Base-by-base conservation (phyloP, 345 rosid genomes). In the Nasturtium officinale region DNA sequence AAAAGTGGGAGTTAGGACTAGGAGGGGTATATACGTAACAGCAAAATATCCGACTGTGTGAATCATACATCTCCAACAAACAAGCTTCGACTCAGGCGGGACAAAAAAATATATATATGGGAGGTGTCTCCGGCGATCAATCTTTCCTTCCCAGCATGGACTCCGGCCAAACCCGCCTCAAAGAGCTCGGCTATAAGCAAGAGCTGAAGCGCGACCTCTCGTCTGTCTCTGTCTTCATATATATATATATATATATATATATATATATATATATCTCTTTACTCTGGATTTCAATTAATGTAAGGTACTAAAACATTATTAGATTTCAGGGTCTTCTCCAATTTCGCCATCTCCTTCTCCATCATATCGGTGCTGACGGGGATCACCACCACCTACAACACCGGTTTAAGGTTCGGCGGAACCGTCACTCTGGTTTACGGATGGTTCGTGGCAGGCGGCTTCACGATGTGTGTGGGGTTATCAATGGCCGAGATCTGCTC, bases 401-500 rank as follows among this genome's bases (percentile, higher is more conserved):
- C 91, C 89, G 57, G 84, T 85, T 3, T 94, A 91, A 79, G 99
- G 99, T 88, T 80, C 67, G 97, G 98, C 13, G 97, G 98, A 13
- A 81, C 98, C n/a, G 74, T 86, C 23, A 85, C 95, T 18, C 71
- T 91, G 57, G 84, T 85, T 3, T 94, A 91, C 80, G 99, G 99
- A 5, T 95, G 99, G 99, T 81, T 95, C 35, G 61, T 91, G 16
- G 90, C 96, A 1, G 92, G 99, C 47, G 30, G 29, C 0, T 91
- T 95, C 83, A 95, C 97, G 38, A 86, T 95, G 99, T 64, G 83
- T 71, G 97, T 91, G 32, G 97, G 96, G 6, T 69, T 81, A 26
- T 84, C 99, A 6, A 91, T 95, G 97, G 99, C 96, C 58, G 97
- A 95, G 83, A 91, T 95, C 71, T 95, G 99, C 73, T 95, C 97